A percentile compares a stretch with the other conserved stretches of the same genome.
phyloP scores from a whole-genome alignment of 768 basidiomycete genomes.

The Punctularia strigosozonata region DNA sequence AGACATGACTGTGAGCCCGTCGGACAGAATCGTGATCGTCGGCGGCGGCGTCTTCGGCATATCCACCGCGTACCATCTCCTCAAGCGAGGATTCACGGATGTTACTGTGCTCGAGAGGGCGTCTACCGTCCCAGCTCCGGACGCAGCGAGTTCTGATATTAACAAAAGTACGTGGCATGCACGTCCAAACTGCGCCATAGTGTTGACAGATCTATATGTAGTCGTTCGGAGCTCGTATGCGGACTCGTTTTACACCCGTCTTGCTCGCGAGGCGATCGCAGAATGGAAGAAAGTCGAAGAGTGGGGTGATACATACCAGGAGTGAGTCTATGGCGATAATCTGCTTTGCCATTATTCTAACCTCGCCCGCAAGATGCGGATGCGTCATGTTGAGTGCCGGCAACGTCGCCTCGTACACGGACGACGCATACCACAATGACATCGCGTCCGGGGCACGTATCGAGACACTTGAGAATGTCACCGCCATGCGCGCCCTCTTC shows the following conservation, averaged over 20 bases:
- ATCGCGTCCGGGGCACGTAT: constrained; percentile 40
- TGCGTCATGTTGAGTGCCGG: constrained; percentile 44
- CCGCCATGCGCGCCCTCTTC: constrained; percentile 35
- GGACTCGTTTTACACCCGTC: constrained; percentile 53
- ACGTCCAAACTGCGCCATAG: neutral
- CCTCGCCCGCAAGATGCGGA: constrained; percentile 41
- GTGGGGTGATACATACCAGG: constrained; percentile 73
- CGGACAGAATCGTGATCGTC: constrained; percentile 61
- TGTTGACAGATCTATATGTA: constrained; percentile 15
- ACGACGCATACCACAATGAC: constrained; percentile 54
- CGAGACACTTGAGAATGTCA: constrained; percentile 22
- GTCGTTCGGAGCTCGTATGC: constrained; percentile 68
- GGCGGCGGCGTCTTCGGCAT: constrained; percentile 83
- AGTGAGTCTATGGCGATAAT: constrained; percentile 51
- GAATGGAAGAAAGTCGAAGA: constrained; percentile 55
- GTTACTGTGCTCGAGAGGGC: constrained; percentile 74
- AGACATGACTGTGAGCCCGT: too few species aligned
- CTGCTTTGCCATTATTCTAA: neutral
- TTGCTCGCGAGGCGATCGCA: constrained; percentile 68
- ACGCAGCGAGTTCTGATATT: constrained; percentile 60
- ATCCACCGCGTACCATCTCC: constrained; percentile 74
- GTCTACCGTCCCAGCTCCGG: constrained; percentile 57
- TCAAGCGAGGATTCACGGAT: constrained; percentile 52
- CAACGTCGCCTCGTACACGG: constrained; percentile 31
- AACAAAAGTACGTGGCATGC: constrained; percentile 23